phyloP scores from a whole-genome alignment of 2,329 filamentous ascomycete species.

The Paecilomyces fulvus region DNA sequence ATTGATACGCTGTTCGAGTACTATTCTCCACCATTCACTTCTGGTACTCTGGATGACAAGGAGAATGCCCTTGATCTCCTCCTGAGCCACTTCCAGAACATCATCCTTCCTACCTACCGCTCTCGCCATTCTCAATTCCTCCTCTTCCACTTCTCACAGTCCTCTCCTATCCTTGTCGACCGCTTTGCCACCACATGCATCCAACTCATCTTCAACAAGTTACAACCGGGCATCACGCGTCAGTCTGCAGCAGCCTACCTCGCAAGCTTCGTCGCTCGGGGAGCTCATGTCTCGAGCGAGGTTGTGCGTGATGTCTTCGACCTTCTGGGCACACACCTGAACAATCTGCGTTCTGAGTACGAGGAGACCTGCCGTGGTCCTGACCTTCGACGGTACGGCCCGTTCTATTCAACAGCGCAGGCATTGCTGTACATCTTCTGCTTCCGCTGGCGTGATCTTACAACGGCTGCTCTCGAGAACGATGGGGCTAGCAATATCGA shows the following conservation, averaged over 20 bases:
- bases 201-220: conserved; percentile 61
- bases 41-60: conserved; percentile 59
- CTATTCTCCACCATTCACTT: conserved; percentile 64
- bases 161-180: conserved; percentile 67
- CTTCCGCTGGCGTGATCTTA: conserved; percentile 92
- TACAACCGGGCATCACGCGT: conserved; percentile 61
- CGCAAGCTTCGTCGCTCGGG: conserved; percentile 86
- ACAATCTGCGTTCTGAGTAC: conserved; percentile 63
- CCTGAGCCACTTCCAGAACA: conserved; percentile 74
- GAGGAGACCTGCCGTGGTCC: conserved; percentile 71
- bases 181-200: conserved; percentile 73
- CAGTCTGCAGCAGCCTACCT: conserved; percentile 87
- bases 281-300: conserved; percentile 66
- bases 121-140: conserved; percentile 93
- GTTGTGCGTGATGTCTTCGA: conserved; percentile 77
- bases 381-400: conserved; percentile 71
- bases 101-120: conserved; percentile 83
- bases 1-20: conserved; percentile 81
- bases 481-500: conserved; percentile 47
- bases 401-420: conserved; percentile 83
- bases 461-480: conserved; percentile 47
- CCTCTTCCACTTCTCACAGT: conserved; percentile 89
- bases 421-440: conserved; percentile 92
- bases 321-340: conserved; percentile 68
- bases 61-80: conserved; percentile 69